Conservation (phyloP, 2,329 filamentous ascomycete genomes). For the Colletotrichum gloeosporioides region DNA sequence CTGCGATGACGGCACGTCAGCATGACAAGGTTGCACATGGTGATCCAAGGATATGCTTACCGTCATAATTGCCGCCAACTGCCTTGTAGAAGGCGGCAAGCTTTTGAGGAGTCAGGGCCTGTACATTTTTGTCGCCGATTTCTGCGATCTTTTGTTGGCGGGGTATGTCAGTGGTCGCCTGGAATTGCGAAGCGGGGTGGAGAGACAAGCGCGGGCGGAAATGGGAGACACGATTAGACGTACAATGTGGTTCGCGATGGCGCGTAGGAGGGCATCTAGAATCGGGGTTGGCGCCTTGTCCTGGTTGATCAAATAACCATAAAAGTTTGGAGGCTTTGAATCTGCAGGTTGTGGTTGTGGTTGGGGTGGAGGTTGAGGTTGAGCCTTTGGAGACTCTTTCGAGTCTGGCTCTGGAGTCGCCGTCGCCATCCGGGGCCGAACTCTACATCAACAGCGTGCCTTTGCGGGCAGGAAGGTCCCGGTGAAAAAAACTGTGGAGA, state of each 20-base stretch:
- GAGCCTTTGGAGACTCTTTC: constrained; percentile 18
- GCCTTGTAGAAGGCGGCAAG: constrained; percentile 78
- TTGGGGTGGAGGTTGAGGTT: constrained; percentile 10
- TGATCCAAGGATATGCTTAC: constrained; percentile 38
- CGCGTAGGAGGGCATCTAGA: constrained; percentile 71
- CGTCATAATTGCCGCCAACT: constrained; percentile 78
- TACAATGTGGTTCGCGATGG: constrained; percentile 75
- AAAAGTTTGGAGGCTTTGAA: constrained; percentile 34
- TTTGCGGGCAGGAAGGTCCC: constrained; percentile 11
- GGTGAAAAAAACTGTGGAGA: not conserved
- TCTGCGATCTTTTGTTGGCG: constrained; percentile 53
- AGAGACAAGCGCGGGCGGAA: not conserved
- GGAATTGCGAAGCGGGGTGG: not conserved
- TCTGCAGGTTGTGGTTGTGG: not conserved
- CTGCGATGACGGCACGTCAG: constrained; percentile 38
- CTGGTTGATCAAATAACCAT: constrained; percentile 71
- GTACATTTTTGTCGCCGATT: constrained; percentile 61
- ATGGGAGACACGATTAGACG: constrained; percentile 33
- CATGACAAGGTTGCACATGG: not conserved
- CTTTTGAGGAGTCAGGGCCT: constrained; percentile 67
- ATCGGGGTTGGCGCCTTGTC: constrained; percentile 72
- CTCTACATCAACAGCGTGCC: constrained; percentile 13
- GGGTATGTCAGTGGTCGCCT: constrained; percentile 11
- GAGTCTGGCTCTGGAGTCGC: constrained; percentile 22
- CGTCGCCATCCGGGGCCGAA: constrained; percentile 22